phyloP scores from a whole-genome alignment of 768 basidiomycete genomes.

The Pseudohyphozyma bogoriensis region DNA sequence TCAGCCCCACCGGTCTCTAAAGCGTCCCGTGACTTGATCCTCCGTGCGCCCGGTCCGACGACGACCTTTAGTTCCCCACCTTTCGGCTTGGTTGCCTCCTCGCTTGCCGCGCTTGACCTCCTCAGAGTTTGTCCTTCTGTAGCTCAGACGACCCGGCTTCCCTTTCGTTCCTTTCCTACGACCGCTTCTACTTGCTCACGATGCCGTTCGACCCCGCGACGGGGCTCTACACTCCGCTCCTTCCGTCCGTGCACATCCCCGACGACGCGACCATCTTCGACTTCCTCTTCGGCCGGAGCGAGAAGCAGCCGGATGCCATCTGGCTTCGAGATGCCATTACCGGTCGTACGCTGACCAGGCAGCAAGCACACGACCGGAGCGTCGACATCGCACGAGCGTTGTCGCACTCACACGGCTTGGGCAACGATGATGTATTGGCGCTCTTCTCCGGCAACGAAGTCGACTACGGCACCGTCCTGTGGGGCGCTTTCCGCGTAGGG shows the following conservation, averaged over 20 bases:
- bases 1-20: no score
- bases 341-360: background rate
- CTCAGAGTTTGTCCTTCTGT: background rate
- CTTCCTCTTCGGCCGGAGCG: conserved; percentile 11
- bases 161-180: no score
- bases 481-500: conserved; percentile 3
- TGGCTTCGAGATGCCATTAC: conserved; percentile 13
- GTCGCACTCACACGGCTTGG: background rate
- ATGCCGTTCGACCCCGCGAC: conserved; percentile 18
- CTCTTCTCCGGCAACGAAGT: conserved; percentile 18
- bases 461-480: conserved; percentile 13
- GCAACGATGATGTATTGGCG: background rate
- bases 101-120: background rate
- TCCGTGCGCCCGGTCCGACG: background rate
- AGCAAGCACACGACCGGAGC: conserved; percentile 6
- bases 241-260: background rate
- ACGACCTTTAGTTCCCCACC: background rate
- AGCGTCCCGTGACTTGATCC: no score
- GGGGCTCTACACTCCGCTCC: conserved; percentile 7
- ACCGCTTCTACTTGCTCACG: no score
- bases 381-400: conserved; percentile 15
- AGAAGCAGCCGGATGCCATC: background rate
- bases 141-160: background rate
- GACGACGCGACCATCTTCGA: conserved; percentile 11
- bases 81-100: background rate